Base-by-base conservation (phyloP, 2,329 filamentous ascomycete genomes). In the Chaetomium olivaceum region DNA sequence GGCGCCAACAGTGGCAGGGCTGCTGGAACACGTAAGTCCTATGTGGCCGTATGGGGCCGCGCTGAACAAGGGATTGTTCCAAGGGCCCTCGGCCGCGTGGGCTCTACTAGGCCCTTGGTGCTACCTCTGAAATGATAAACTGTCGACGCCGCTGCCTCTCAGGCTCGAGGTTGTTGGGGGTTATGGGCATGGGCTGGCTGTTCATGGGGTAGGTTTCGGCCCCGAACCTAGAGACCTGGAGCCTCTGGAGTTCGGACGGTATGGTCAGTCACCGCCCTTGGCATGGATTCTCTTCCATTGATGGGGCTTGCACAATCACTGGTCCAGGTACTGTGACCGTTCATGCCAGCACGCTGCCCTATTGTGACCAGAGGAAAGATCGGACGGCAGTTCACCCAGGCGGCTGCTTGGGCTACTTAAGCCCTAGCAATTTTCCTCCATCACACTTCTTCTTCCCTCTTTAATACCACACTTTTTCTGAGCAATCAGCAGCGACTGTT, bases 231-330 rank as follows among this genome's bases (percentile, higher is more conserved):
- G 23, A 14, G 16, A 16, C 14, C 43, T n/a, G 50, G 29, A 23
- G 31, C 19, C 58, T 23, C 23, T 51, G 14, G n/a, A 58, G n/a
- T 58, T 58, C 54, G 16, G 63, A 62, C 43, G 55, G 58, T 19
- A 19, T 7, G 16, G 25, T 27, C 52, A 31, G 11, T 19, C n/a
- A 8, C 23, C 16, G 6, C 48, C 33, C 51, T 62, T 6, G 54
- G 54, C 43, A 12, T 23, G 27, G 43, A 14, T 25, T 33, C n/a
- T 31, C 31, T n/a, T 46, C 39, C 27, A 51, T 51, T 46, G 56
- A 52, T 52, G 19, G 39, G 23, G 9, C 56, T 52, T 19, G 12
- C 59, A 55, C 56, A 60, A 43, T 48, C 21, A 6, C 23, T 56
- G 21, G 25, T n/a, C 14, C 39, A 61, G 39, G 56, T 61, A 51